Evolutionary conservation across 225 moss, liverwort and hornwort species (phyloP).

Genomic region (Lunularia cruciata): DNA sequence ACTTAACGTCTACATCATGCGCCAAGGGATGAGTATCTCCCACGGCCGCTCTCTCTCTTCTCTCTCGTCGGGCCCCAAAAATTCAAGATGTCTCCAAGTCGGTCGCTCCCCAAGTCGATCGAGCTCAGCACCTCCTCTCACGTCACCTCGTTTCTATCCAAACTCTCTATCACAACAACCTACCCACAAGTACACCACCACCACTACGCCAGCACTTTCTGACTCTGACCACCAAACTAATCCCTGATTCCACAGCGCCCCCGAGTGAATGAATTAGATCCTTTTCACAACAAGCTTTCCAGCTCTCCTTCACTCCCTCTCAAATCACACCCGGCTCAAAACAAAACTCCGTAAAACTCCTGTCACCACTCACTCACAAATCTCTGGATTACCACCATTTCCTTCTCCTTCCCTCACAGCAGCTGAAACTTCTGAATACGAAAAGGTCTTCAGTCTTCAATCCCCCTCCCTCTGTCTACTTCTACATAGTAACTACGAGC

Average conservation of each 20-base stretch:
- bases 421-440: too few species aligned
- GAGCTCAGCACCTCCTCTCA: background rate
- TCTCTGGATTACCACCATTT: too few species aligned
- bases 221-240: background rate
- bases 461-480: background rate
- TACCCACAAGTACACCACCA: background rate
- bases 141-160: background rate
- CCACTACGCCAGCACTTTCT: conserved; percentile 2
- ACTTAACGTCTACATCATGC: background rate
- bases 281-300: background rate
- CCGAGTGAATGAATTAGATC: background rate
- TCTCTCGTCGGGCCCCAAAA: too few species aligned
- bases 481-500: background rate
- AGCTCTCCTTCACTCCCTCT: too few species aligned
- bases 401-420: too few species aligned
- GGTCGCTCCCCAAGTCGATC: background rate
- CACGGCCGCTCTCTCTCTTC: background rate
- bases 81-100: too few species aligned
- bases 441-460: too few species aligned
- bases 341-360: too few species aligned
- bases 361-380: too few species aligned
- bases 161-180: background rate
- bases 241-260: background rate
- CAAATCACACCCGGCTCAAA: too few species aligned
- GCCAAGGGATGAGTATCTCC: background rate